Evolutionary conservation across 2,329 filamentous ascomycete genomes (phyloP), one percentile per base, ranked within the genome.

Genomic region (Acephala macrosclerotiorum): DNA sequence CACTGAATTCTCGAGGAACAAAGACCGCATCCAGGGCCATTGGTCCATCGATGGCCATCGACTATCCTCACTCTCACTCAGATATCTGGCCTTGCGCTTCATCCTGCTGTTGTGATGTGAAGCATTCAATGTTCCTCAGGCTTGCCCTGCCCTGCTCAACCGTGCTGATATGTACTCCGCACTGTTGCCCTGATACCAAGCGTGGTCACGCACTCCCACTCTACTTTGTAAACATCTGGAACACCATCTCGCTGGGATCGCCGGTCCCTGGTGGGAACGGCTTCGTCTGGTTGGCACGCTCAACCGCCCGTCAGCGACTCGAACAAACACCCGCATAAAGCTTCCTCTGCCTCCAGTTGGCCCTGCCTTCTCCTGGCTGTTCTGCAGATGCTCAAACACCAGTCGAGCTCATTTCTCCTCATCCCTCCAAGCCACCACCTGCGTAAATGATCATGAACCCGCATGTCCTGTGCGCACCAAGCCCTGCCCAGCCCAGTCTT

Each of bases 301-400:
- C 58, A 61, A 61, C 58, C 63, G 63, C 63, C 63, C 51, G 57
- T 29, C 22, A 63, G 56, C 26, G 42, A 61, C 29, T 58, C 57
- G 55, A 60, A 55, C 53, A 36, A 58, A 58, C 63, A 58, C 38
- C 59, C 63, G 63, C 59, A 65, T 65, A 61, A 65, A 65, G 40
- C 40, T 61, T 40, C 63, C 58, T 40, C 53, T 35, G 42, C 35
- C 22, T 33, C 57, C 35, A 59, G 58, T 42, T 16, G 40, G 16
- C 35, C 20, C 14, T 42, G 33, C 42, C 45, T 40, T 22, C 42
- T 51, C 61, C 33, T 35, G 57, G 22, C 38, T 51, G 35, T 40
- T 47, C 51, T 53, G 40, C 47, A 38, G 25, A 57, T 58, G 53
- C 60, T 61, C 59, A 61, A 61, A 64, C 62, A 64, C 20, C 42